Evolutionary conservation across 1,284 basidiomycete genomes (phyloP).

Genomic region (Coriolopsis trogii): DNA sequence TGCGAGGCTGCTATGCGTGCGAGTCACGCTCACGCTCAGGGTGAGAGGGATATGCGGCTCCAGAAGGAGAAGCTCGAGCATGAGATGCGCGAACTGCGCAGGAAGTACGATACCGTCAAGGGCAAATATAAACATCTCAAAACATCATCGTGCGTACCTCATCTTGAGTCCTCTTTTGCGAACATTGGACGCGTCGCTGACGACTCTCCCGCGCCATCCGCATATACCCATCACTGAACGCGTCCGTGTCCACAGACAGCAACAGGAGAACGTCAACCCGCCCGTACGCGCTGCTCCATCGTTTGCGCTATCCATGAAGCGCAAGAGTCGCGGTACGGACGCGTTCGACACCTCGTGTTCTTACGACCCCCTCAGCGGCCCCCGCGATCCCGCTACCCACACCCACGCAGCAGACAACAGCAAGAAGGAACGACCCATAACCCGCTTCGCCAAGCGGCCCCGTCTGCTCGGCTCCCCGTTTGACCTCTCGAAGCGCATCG

Average conservation of each 20-base stretch:
- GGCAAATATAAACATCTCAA: conserved; percentile 30
- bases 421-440: conserved; percentile 22
- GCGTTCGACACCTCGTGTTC: not conserved
- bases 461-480: conserved; percentile 31
- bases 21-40: conserved; percentile 34
- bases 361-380: no score
- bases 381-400: no score
- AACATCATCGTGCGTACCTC: conserved; percentile 14
- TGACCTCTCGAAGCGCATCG: conserved; percentile 23
- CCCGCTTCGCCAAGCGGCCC: conserved; percentile 34
- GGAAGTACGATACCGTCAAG: conserved; percentile 34
- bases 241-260: no score
- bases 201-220: not conserved
- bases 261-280: conserved; percentile 9
- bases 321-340: conserved; percentile 19
- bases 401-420: not conserved
- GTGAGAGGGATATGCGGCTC: conserved; percentile 37
- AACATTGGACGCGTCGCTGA: no score
- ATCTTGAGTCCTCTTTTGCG: not conserved
- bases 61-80: conserved; percentile 32
- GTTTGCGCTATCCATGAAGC: conserved; percentile 20
- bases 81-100: conserved; percentile 33
- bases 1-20: conserved; percentile 40
- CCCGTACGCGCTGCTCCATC: not conserved
- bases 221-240: no score